These are phyloP conservation scores for Fusarium sp. DNA, from an alignment of 2,329 filamentous ascomycete genomes.

Conservation along the genomic window DNA sequence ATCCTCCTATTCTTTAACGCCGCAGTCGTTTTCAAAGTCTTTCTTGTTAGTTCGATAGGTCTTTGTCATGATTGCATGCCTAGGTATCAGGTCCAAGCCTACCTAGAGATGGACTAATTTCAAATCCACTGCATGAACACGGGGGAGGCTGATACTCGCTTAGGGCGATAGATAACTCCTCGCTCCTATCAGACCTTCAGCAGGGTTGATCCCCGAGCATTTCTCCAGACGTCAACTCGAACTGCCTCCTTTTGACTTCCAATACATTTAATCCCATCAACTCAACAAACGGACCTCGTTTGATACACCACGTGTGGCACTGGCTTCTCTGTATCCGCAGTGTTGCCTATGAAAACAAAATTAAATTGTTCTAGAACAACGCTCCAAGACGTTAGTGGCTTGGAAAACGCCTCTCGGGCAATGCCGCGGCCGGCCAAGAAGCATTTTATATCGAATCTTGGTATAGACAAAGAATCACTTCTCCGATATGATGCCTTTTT, in stretches of 20 bases:
- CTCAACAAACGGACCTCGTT: background rate
- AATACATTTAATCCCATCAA: background rate
- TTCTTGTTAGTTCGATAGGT: background rate
- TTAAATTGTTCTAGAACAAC: slow-evolving; percentile 36
- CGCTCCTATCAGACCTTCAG: background rate
- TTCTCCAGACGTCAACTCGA: background rate
- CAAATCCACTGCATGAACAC: background rate
- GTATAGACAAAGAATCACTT: background rate
- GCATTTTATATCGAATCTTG: slow-evolving; percentile 1
- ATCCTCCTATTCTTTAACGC: slow-evolving; percentile 40
- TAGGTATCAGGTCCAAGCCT: background rate
- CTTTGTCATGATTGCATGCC: background rate
- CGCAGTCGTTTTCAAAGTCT: slow-evolving; percentile 23
- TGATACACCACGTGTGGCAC: background rate
- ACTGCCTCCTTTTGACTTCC: background rate
- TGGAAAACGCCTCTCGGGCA: slow-evolving; percentile 17
- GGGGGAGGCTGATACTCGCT: slow-evolving; percentile 21
- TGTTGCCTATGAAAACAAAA: background rate
- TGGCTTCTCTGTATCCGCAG: background rate
- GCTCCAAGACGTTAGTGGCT: slow-evolving; percentile 11
- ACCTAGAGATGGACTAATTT: background rate
- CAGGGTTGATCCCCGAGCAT: background rate
- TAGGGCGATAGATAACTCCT: background rate
- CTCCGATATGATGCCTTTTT: background rate
- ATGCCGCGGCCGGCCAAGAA: slow-evolving; percentile 13